Evolutionary conservation across 1,139 yeast genomes (phyloP).

Genomic region (Arxiozyma slooffiae): DNA sequence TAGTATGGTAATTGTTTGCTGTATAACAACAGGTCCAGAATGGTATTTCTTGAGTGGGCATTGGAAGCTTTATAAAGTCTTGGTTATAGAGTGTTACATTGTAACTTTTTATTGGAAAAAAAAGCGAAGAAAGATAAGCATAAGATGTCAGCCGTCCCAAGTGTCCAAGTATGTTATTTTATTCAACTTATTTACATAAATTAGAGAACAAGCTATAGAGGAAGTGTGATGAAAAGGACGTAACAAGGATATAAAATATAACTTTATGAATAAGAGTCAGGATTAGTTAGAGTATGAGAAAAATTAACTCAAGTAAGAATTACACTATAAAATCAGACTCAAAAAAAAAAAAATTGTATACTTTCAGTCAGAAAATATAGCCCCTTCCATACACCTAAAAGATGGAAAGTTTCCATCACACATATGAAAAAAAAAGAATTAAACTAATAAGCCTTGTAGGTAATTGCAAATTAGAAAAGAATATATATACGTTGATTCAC

Average conservation of each 20-base stretch:
- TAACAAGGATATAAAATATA: background rate
- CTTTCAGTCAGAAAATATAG: background rate
- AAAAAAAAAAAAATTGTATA: too few species aligned
- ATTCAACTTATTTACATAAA: too few species aligned
- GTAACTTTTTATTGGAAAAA: background rate
- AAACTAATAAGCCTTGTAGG: too few species aligned
- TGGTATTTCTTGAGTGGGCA: background rate
- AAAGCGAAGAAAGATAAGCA: conserved; percentile 11
- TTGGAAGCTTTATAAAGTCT: too few species aligned
- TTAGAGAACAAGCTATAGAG: background rate
- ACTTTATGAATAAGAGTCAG: too few species aligned
- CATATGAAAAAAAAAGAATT: too few species aligned
- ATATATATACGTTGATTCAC: too few species aligned
- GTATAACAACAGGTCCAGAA: background rate
- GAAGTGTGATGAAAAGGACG: background rate
- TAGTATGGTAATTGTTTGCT: background rate
- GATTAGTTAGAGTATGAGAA: background rate
- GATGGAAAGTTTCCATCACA: too few species aligned
- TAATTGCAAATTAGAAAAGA: too few species aligned
- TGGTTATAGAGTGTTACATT: too few species aligned
- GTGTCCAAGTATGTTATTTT: conserved; percentile 53
- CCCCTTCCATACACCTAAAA: background rate
- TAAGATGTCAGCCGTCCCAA: conserved; percentile 47
- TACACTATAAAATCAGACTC: background rate
- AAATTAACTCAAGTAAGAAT: background rate